Evolutionary conservation across 306 rosid species (phyloP).

Genomic region (Styphnolobium japonicum): DNA sequence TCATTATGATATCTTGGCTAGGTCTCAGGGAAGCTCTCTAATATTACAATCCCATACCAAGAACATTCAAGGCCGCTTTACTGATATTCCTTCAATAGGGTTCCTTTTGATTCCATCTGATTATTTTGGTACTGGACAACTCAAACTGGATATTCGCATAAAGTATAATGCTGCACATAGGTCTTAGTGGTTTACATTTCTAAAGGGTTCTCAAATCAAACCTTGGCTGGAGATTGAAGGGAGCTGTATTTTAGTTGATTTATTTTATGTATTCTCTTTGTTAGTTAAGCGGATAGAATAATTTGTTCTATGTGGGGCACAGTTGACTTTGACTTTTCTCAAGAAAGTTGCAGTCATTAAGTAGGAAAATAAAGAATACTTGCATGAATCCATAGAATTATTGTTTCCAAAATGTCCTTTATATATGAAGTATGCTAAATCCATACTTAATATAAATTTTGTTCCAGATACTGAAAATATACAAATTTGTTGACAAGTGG

Average conservation of each 20-base stretch:
- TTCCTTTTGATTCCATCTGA: constrained; percentile 51
- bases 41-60: constrained; percentile 41
- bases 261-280: neutral
- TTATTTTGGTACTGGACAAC: constrained; percentile 26
- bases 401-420: neutral
- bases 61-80: constrained; percentile 26
- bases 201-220: neutral
- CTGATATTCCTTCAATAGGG: constrained; percentile 16
- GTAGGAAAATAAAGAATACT: neutral
- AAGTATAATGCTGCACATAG: neutral
- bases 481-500: neutral
- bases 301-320: neutral
- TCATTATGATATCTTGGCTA: constrained; percentile 49
- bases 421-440: neutral
- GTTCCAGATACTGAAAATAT: neutral
- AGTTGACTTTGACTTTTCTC: neutral
- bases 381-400: neutral
- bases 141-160: constrained; percentile 52
- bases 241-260: neutral
- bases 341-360: neutral
- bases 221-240: neutral
- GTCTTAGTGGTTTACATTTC: neutral
- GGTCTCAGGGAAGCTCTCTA: constrained; percentile 32
- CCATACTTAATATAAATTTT: neutral
- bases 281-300: neutral